phyloP scores from a whole-genome alignment of 2,329 filamentous ascomycete species.

The Alternaria consortialis region DNA sequence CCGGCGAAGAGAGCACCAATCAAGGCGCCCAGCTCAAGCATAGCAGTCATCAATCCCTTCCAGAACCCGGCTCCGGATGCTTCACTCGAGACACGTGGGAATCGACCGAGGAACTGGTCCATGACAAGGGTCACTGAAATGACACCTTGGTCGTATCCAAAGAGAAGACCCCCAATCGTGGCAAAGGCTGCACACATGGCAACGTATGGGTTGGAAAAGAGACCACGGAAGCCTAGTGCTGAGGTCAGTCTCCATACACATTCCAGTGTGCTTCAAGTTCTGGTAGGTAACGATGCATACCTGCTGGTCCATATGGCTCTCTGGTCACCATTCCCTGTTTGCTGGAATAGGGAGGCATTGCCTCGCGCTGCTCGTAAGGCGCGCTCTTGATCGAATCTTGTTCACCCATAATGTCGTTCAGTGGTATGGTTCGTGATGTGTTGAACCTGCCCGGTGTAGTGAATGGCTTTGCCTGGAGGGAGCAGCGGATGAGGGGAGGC shows the following conservation, averaged over 20 bases:
- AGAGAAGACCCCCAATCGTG: conserved; percentile 60
- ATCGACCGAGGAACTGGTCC: conserved; percentile 60
- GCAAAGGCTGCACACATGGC: conserved; percentile 62
- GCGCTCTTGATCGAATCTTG: conserved; percentile 29
- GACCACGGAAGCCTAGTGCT: conserved; percentile 54
- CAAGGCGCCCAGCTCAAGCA: conserved; percentile 64
- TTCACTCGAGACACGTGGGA: conserved; percentile 54
- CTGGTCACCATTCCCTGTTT: conserved; percentile 25
- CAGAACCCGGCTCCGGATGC: conserved; percentile 56
- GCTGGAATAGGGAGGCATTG: conserved; percentile 22
- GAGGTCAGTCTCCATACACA: conserved; percentile 9
- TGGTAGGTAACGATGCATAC: conserved; percentile 25
- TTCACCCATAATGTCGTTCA: conserved; percentile 21
- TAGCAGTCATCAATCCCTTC: conserved; percentile 61
- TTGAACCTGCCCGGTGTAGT: conserved; percentile 9
- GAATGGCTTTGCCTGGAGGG: neutral
- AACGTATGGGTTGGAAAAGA: conserved; percentile 61
- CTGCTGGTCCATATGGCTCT: conserved; percentile 45
- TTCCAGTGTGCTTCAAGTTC: neutral
- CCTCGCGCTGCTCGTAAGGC: conserved; percentile 34
- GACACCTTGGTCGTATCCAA: conserved; percentile 60
- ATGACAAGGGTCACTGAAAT: conserved; percentile 60
- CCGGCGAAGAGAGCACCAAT: conserved; percentile 49
- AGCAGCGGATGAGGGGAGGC: neutral
- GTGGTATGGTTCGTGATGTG: conserved; percentile 4